Base-by-base conservation (phyloP, 2,329 filamentous ascomycete genomes). In the Cladosporium sp. region DNA sequence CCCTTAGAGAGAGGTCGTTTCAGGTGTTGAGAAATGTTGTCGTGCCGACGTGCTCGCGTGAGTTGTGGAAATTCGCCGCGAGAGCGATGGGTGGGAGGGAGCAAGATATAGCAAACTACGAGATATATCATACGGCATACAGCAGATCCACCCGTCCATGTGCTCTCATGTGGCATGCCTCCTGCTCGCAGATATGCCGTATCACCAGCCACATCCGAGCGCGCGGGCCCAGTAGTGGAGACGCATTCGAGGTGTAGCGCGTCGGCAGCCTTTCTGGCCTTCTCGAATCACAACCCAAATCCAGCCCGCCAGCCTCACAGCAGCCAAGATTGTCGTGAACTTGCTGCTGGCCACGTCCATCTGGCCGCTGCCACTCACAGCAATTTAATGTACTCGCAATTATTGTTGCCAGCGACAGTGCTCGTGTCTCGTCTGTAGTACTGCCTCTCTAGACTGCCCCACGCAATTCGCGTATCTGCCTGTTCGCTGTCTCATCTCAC, bases 1-100 rank as follows among this genome's bases (percentile, higher is more conserved):
- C 58, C 58, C 58, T 61, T 51, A 21, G 54, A 48, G 14, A 23
- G 6, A 36, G 23, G 32, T 63, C 25, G 60, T 63, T 56, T 63
- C 60, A 63, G 48, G 28, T 28, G 57, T 39, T 26, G 36, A 39
- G 36, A 46, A 59, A 54, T 30, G 30, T 28, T 21, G 30, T 32
- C 46, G 36, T 43, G 32, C 30, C 53, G 30, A 21, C 26, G 16
- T 46, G n/a, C 18, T 46, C 57, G n/a, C 36, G 16, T 59, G 57
- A n/a, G 26, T 3, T 5, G n/a, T 21, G 39, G 10, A 46, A 13
- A 21, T 46, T 46, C 21, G 21, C 18, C 16, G 36, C 18, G 18
- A 43, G 18, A 43, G n/a, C 8, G 39, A 23, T 13, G n/a, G n/a
- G 8, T 46, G 13, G 8, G n/a, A n/a, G 39, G 21, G 8, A 23